Evolutionary conservation across 768 basidiomycete species (phyloP).

Genomic region (Lactifluus volemus): DNA sequence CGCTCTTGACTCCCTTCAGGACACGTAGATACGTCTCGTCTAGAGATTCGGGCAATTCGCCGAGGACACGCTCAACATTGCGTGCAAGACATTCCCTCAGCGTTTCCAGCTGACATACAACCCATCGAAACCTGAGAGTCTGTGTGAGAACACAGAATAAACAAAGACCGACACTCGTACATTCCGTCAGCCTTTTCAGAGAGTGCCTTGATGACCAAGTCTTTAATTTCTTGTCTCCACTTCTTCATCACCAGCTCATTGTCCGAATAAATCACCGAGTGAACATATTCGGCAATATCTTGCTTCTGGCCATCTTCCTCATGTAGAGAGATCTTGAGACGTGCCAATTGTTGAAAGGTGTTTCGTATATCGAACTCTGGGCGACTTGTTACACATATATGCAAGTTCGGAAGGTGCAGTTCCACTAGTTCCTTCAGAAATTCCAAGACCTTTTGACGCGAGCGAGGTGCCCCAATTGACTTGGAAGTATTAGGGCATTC

Average conservation of each 20-base stretch:
- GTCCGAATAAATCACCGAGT: neutral
- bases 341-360: neutral
- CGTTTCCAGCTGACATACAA: neutral
- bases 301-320: neutral
- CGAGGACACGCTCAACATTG: neutral
- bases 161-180: neutral
- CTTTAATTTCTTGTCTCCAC: neutral
- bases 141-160: neutral
- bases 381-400: neutral
- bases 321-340: neutral
- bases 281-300: neutral
- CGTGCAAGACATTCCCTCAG: neutral
- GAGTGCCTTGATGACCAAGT: neutral
- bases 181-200: neutral
- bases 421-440: neutral
- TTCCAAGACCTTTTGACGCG: neutral
- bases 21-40: neutral
- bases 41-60: neutral
- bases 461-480: neutral
- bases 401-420: neutral
- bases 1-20: neutral
- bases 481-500: neutral
- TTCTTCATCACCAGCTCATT: conserved; percentile 24
- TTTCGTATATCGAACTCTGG: neutral
- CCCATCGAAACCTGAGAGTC: neutral